A percentile compares a stretch with the other conserved stretches of the same genome.
Conservation (phyloP, 192 early-diverging fungal species). For the Coemansia javaensis region DNA sequence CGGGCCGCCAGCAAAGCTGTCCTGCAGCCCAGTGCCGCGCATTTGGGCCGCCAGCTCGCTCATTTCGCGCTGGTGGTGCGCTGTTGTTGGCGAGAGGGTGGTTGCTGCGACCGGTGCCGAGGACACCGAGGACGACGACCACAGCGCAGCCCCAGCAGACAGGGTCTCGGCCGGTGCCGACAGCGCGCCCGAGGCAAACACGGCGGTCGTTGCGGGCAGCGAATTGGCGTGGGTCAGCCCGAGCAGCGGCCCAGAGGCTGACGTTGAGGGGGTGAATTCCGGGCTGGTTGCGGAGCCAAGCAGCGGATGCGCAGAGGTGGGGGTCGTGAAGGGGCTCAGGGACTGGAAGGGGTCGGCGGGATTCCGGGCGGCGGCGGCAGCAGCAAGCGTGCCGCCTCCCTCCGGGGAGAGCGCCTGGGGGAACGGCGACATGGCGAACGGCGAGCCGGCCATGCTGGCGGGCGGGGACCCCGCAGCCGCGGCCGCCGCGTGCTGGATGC, state of each 20-base stretch:
- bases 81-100: background rate
- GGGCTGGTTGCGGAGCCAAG: slow-evolving; percentile 1
- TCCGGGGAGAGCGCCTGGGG: slow-evolving; percentile 21
- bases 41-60: slow-evolving; percentile 31
- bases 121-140: too few species aligned
- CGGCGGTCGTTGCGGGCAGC: too few species aligned
- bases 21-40: slow-evolving; percentile 28
- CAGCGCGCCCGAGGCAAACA: too few species aligned
- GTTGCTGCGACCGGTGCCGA: background rate
- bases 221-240: too few species aligned
- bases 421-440: slow-evolving; percentile 16
- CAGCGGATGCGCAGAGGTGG: slow-evolving; percentile 1
- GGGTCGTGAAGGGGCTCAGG: slow-evolving; percentile 16
- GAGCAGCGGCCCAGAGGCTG: too few species aligned
- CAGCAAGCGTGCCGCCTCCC: too few species aligned
- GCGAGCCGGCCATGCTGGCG: slow-evolving; percentile 14
- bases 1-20: background rate
- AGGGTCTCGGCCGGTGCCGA: background rate
- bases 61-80: slow-evolving; percentile 17
- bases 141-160: too few species aligned
- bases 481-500: slow-evolving; percentile 8
- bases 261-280: background rate
- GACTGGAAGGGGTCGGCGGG: slow-evolving; percentile 1
- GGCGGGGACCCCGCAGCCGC: slow-evolving; percentile 4
- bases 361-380: slow-evolving; percentile 5